Evolutionary conservation across 2,329 filamentous ascomycete species (phyloP), one percentile per base, ranked within the genome.

Genomic region (Basipetospora chlamydospora): DNA sequence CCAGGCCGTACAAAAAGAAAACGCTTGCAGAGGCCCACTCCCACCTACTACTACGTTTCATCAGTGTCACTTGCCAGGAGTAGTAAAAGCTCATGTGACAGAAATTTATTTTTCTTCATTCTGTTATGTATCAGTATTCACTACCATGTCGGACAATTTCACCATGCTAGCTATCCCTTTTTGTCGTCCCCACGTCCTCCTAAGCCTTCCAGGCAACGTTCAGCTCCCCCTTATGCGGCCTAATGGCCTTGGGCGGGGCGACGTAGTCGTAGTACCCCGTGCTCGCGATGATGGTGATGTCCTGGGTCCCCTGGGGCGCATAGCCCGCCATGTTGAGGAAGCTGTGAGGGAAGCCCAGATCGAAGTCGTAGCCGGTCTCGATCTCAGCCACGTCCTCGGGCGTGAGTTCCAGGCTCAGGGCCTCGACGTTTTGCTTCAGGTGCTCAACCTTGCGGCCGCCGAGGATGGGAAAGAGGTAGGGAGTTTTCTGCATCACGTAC

Each of bases 321-420:
- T 10, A 13, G 12, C 12, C 9, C 8, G 21, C n/a, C n/a, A 13
- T 12, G 10, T 16, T 36, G 11, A 18, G 8, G 26, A 28, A 36
- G 33, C 11, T 29, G 13, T 36, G 18, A n/a, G 18, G 25, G n/a
- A 21, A 28, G 4, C 73, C 72, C 20, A 61, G 22, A 15, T 76
- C 65, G 43, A 78, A 78, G 2, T 58, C 48, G 31, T 56, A 54
- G 10, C 65, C 63, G 2, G 49, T 50, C 42, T 78, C 72, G 40
- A 78, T 67, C 41, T 66, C 61, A 21, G 57, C 50, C 6, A 77
- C 56, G 36, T 78, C 67, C 6, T 68, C 60, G 0, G 63, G 54
- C 0, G 60, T 62, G 33, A 77, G 52, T 20, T 50, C 44, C 21
- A 77, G 47, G 3, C 49, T 57, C 37, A 78, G 46, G 0, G 68